Evolutionary conservation across 2,329 filamentous ascomycete species (phyloP), one percentile per base, ranked within the genome.

Genomic region (Ophiocordyceps sinensis): DNA sequence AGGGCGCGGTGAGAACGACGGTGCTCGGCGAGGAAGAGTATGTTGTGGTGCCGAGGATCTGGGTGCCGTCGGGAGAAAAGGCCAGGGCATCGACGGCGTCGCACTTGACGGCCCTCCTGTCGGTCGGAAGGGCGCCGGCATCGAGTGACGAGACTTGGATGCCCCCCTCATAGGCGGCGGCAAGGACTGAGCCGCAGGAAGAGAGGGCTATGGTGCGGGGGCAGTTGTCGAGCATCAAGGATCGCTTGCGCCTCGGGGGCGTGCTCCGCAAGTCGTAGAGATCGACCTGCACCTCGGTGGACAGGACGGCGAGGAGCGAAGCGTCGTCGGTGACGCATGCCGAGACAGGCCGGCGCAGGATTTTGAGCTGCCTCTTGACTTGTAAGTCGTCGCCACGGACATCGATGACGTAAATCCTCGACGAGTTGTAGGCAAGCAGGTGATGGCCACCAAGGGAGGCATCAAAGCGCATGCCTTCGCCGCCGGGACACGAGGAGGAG

Each of bases 401-500:
- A 54, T 89, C 79, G 40, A 94, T 65, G 29, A 93, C 74, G 51
- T 88, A 82, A 48, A 94, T 84, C 43, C 86, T 73, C 12, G 85
- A 88, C 31, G 86, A 93, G 59, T 85, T 93, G 58, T 87, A 84
- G 40, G 83, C 85, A 34, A 93, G 71, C 28, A 93, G 63, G 50
- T 80, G 75, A 49, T 81, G 77, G 3, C 85, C 85, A 41, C 73
- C 76, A 6, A 84, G 77, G 2, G 86, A 93, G 44, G 85, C 76
- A 46, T 75, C 78, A 58, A 93, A 94, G 41, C 85, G 82, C 64
- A 94, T 85, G 37, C 85, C 85, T 58, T 94, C 86, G 28, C 85
- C 84, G 29, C 82, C 82, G 1, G 85, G 86, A 46, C 81, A 82
- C 19, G 85, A 85, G 2, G 83, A 86, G 1, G 85, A 88, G 55